Evolutionary conservation across 768 basidiomycete species (phyloP).

Genomic region (Candolleomyces eurysporus): DNA sequence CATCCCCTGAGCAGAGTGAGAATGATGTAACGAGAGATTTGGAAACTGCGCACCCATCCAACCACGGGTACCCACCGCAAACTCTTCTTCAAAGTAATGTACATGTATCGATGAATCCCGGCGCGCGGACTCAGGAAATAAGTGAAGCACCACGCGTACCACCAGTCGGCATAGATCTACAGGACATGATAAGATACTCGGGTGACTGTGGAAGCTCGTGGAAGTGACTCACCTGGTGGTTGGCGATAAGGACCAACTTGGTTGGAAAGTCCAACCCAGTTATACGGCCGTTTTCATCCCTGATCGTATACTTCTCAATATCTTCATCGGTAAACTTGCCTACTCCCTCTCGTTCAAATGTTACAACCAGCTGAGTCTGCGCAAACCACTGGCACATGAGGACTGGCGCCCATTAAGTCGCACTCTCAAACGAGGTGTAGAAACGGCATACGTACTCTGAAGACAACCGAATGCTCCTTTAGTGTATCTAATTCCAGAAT

Average conservation of each 20-base stretch:
- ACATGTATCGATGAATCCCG: conserved; percentile 66
- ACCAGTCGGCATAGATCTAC: conserved; percentile 79
- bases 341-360: conserved; percentile 68
- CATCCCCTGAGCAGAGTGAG: conserved; percentile 63
- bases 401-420: conserved; percentile 39
- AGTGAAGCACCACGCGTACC: conserved; percentile 84
- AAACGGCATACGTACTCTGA: conserved; percentile 49
- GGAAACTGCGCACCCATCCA: conserved; percentile 67
- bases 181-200: conserved; percentile 5
- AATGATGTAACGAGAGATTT: neutral
- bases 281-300: conserved; percentile 55
- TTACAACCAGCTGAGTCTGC: conserved; percentile 68
- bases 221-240: conserved; percentile 73
- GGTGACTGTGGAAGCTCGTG: neutral
- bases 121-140: conserved; percentile 62
- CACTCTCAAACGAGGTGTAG: neutral
- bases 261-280: conserved; percentile 67
- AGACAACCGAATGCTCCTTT: conserved; percentile 81
- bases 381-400: conserved; percentile 82
- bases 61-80: conserved; percentile 81
- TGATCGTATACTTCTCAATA: conserved; percentile 53
- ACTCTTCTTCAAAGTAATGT: conserved; percentile 91
- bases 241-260: conserved; percentile 82
- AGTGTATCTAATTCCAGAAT: conserved; percentile 71
- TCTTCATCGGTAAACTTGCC: conserved; percentile 64